phyloP scores from a whole-genome alignment of 2,329 filamentous ascomycete species.

The Sordariomycetes sp. region DNA sequence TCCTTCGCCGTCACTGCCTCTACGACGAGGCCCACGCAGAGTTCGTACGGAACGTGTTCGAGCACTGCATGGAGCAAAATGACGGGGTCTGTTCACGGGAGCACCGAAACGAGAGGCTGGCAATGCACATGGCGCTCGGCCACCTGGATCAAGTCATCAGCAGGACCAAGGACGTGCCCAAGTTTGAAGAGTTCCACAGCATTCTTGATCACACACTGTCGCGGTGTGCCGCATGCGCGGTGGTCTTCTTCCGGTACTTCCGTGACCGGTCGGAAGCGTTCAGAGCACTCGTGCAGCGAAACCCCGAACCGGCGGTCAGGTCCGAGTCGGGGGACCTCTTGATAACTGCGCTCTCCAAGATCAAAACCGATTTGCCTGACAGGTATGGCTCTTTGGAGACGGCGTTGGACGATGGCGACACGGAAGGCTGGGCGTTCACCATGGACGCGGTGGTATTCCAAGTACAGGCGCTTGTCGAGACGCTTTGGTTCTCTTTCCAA shows the following conservation, averaged over 20 bases:
- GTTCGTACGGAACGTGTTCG: conserved; percentile 56
- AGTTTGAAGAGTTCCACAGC: conserved; percentile 45
- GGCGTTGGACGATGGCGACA: conserved; percentile 19
- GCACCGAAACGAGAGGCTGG: conserved; percentile 33
- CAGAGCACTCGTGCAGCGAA: conserved; percentile 54
- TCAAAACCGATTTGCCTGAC: conserved; percentile 36
- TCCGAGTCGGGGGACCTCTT: conserved; percentile 39
- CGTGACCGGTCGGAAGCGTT: conserved; percentile 41
- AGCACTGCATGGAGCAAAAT: conserved; percentile 29
- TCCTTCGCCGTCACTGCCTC: conserved; percentile 68
- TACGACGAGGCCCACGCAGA: conserved; percentile 61
- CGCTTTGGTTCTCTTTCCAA: conserved; percentile 55
- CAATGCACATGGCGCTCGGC: conserved; percentile 44
- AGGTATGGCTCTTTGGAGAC: conserved; percentile 28
- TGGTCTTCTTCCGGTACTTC: conserved; percentile 53
- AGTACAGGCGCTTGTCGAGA: conserved; percentile 36
- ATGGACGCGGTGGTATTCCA: conserved; percentile 21
- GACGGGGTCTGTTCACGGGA: conserved; percentile 24
- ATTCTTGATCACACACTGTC: conserved; percentile 36
- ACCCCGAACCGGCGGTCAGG: conserved; percentile 46
- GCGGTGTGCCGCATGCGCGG: conserved; percentile 42
- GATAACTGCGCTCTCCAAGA: conserved; percentile 36
- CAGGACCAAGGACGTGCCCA: conserved; percentile 56
- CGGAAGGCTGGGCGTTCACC: conserved; percentile 6
- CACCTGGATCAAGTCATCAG: conserved; percentile 70